Evolutionary conservation across 805 yeast genomes (phyloP), one percentile per base, ranked within the genome.

Genomic region (Metschnikowia lunata): DNA sequence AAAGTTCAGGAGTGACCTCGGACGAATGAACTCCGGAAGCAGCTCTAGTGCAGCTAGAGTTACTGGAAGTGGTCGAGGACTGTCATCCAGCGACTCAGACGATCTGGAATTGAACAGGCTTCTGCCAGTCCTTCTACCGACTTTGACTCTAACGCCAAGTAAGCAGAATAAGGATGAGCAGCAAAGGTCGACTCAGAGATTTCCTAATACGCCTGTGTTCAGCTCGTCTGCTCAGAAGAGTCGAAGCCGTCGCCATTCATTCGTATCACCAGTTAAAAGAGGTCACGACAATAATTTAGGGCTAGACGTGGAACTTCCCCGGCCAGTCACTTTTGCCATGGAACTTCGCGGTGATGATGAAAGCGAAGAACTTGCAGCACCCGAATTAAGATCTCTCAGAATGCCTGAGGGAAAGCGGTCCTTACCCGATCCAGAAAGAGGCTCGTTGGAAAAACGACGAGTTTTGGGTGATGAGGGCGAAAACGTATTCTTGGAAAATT

Each of bases 1-100:
- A 7, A 60, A 66, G 12, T 58, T 70, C 9, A 54, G 58, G 40
- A 69, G 74, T 7, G 74, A 69, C 43, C 47, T 66, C 15, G 69
- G 64, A 1, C 43, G 50, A 12, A 29, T 37, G 39, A 39, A 40
- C 30, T 34, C 43, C 5, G 42, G 46, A 18, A 50, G 50, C 49
- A 51, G 51, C 48, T 50, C 56, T 11, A 46, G 54, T 37, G 44
- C 43, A 26, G 33, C 32, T 27, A 31, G 36, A 26, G 34, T 42
- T 10, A 23, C 39, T 4, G 34, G 15, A 12, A n/a, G 12, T 18
- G 39, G 14, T 6, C 40, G 36, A 8, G 32, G 39, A 30, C 18
- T 28, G 23, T 15, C 41, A 6, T 36, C 44, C 10, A 44, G 44
- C 36, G 47, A 43, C 31, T 37, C 42, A n/a, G 46, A 39, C 1